These are phyloP conservation scores for Curvularia spicifera DNA, from an alignment of 2,329 filamentous ascomycete genomes.

Conservation along the genomic window DNA sequence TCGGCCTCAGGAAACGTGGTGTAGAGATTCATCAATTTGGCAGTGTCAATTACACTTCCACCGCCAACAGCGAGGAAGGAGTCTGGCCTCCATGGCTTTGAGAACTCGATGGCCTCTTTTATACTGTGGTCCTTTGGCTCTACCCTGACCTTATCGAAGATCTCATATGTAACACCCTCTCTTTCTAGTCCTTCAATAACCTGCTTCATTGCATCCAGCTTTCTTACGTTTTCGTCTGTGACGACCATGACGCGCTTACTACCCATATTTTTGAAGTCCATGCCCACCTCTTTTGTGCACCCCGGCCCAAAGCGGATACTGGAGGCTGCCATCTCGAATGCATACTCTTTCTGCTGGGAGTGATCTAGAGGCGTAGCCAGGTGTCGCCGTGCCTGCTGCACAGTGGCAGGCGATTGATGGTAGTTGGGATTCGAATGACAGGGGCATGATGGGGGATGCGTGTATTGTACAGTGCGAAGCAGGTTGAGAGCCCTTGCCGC, in stretches of 20 bases:
- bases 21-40: conserved; percentile 98
- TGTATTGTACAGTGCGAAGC: conserved; percentile 88
- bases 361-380: conserved; percentile 79
- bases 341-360: conserved; percentile 86
- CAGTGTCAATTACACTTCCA: conserved; percentile 96
- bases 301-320: conserved; percentile 94
- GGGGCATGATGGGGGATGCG: conserved; percentile 89
- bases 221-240: conserved; percentile 81
- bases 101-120: conserved; percentile 86
- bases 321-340: conserved; percentile 97
- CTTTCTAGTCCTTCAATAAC: conserved; percentile 78
- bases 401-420: conserved; percentile 55
- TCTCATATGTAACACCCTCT: conserved; percentile 79
- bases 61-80: conserved; percentile 91
- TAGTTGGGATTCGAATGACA: conserved; percentile 92
- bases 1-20: conserved; percentile 88
- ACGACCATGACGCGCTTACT: conserved; percentile 88
- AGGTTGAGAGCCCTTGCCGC: conserved; percentile 70
- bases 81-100: conserved; percentile 80
- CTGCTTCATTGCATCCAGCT: conserved; percentile 87
- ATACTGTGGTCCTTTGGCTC: conserved; percentile 96
- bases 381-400: conserved; percentile 62
- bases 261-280: conserved; percentile 94
- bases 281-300: conserved; percentile 92
- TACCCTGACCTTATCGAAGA: conserved; percentile 80